Evolutionary conservation across 495 filamentous ascomycete species (phyloP), one percentile per base, ranked within the genome.

Genomic region (Hypoxylon lienhwacheense): DNA sequence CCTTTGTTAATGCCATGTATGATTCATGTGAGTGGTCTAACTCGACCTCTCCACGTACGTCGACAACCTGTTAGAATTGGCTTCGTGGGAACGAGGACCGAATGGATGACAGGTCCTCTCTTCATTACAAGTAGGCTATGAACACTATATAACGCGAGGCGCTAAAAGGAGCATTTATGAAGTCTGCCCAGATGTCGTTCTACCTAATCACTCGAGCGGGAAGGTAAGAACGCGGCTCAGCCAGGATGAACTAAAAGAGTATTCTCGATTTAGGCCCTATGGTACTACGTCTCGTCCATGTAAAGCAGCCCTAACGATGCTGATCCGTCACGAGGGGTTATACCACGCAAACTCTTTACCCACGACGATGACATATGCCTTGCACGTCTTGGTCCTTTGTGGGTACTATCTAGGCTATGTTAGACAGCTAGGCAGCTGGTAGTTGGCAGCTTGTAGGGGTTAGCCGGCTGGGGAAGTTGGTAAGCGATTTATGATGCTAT

Each of bases 141-240:
- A n/a, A n/a, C n/a, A n/a, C 14, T 32, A 10, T 31, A 44, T 25
- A 32, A 21, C n/a, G 53, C 14, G 39, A 15, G 43, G 6, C 14
- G n/a, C 28, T 20, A 15, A 21, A 12, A 31, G 34, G 26, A 39
- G 32, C 5, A 22, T 21, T 22, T 33, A 31, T 21, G 33, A 25
- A 33, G 31, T 16, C 25, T 28, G 20, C 22, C 28, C 50, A 29
- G 34, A 53, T 3, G 44, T 8, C 41, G 25, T 8, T 46, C 25
- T 41, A 28, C 39, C 46, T 47, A 47, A 16, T 21, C 51, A 41
- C 51, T 19, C 22, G 51, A 36, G 57, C 21, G 29, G 41, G 21
- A 61, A 55, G 29, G 46, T 16, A 29, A 35, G 21, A 61, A 55
- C 21, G 46, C 19, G 46, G 57, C 57, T 41, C 46, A 61, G 51